These are phyloP conservation scores for Fusarium compactum DNA, from an alignment of 2,329 filamentous ascomycete species.

Conservation along the genomic window DNA sequence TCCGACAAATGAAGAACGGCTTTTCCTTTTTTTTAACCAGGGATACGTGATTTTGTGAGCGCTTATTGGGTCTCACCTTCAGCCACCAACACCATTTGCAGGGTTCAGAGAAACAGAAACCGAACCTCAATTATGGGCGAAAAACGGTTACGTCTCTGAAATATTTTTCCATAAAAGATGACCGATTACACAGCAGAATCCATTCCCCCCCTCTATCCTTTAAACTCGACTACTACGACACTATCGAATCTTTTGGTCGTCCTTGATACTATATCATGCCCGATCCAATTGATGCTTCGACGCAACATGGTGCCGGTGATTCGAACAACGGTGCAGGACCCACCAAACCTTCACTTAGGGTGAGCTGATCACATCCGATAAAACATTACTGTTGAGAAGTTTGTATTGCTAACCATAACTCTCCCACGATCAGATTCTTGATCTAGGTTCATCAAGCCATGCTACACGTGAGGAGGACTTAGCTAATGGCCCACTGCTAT, in stretches of 20 bases:
- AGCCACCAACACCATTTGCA: background rate
- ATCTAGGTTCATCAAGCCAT: fast-evolving
- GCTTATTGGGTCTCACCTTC: background rate
- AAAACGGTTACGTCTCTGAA: background rate
- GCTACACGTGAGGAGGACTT: background rate
- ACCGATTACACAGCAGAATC: no score
- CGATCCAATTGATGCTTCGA: background rate
- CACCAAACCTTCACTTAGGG: background rate
- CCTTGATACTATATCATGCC: background rate
- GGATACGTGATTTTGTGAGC: background rate
- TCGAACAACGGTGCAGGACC: background rate
- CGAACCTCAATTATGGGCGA: background rate
- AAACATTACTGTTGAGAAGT: fast-evolving
- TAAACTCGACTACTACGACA: background rate
- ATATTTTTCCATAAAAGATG: background rate
- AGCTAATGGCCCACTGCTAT: background rate
- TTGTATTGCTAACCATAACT: fast-evolving
- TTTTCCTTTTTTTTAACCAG: background rate
- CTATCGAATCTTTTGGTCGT: no score
- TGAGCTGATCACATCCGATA: background rate
- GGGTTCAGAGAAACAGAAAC: background rate
- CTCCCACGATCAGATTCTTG: fast-evolving
- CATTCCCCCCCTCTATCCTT: no score
- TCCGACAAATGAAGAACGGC: background rate
- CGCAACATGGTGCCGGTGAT: background rate